phyloP scores from a whole-genome alignment of 2,329 filamentous ascomycete genomes.

The Neofusicoccum sp. region DNA sequence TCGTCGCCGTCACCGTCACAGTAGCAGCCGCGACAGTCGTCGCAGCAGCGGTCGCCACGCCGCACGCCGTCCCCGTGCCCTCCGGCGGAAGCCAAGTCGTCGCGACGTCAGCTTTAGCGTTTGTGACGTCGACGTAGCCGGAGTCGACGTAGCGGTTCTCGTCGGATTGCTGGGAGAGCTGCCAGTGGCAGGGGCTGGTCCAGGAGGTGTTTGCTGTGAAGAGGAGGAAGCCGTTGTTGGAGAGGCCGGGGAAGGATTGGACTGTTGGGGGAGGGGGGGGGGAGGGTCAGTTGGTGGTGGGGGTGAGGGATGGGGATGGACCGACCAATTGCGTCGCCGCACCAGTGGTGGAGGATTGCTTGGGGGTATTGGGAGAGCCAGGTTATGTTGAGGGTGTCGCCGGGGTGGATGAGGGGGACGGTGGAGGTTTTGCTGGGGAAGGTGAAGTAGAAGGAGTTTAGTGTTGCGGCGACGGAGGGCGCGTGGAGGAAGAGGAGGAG shows the following conservation, averaged over 20 bases:
- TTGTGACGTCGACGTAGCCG: background rate
- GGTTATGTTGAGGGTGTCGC: background rate
- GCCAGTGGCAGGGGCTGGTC: conserved; percentile 5
- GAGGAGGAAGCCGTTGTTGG: background rate
- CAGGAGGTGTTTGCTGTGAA: background rate
- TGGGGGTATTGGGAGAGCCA: background rate
- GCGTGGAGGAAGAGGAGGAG: no score
- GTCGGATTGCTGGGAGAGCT: background rate
- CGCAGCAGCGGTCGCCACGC: background rate
- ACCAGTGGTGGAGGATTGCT: background rate
- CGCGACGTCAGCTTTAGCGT: background rate
- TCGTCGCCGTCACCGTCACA: no score
- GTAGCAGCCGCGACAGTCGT: no score
- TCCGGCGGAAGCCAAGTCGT: background rate
- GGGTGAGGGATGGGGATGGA: background rate
- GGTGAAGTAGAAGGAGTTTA: background rate
- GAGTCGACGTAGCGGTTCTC: background rate
- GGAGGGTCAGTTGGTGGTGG: no score
- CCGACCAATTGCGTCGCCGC: background rate
- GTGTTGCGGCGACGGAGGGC: background rate
- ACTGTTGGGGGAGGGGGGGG: no score
- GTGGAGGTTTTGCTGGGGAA: background rate
- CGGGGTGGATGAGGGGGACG: background rate
- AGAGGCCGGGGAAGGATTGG: background rate
- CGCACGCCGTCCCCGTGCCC: background rate